phyloP scores from a whole-genome alignment of 176 grass and related monocot species.

The Areca catechu region DNA sequence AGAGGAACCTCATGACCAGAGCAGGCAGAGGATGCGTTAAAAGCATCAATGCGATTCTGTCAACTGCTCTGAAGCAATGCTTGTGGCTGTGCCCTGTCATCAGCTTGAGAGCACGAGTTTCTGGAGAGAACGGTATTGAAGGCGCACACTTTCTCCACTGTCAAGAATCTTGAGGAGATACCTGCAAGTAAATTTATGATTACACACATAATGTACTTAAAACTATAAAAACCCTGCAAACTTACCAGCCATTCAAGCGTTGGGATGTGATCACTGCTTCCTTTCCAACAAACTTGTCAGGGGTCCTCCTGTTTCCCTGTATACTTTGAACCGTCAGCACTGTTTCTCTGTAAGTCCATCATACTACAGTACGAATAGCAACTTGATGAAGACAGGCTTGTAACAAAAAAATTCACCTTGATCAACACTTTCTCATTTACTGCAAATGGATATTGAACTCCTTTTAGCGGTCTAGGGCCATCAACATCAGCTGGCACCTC shows the following conservation, averaged over 20 bases:
- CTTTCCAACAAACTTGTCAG: slow-evolving; percentile 69
- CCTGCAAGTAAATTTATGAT: slow-evolving; percentile 21
- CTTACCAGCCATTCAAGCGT: slow-evolving; percentile 78
- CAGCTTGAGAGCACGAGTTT: slow-evolving; percentile 28
- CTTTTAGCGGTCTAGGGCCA: slow-evolving; percentile 31
- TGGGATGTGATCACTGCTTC: slow-evolving; percentile 68
- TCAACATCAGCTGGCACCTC: slow-evolving; percentile 31
- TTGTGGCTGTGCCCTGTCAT: slow-evolving; percentile 20
- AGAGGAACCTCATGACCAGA: too few species aligned
- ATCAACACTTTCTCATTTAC: slow-evolving; percentile 65
- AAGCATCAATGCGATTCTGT: neutral
- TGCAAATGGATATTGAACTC: slow-evolving; percentile 58
- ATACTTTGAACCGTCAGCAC: slow-evolving; percentile 14
- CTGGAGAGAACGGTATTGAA: slow-evolving; percentile 66
- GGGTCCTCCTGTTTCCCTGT: slow-evolving; percentile 65
- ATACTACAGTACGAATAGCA: too few species aligned
- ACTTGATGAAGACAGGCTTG: too few species aligned
- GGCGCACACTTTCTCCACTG: slow-evolving; percentile 54
- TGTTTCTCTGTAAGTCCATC: neutral
- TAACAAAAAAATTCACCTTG: slow-evolving; percentile 27
- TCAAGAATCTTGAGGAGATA: slow-evolving; percentile 61
- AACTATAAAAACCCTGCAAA: neutral
- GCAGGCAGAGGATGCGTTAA: too few species aligned
- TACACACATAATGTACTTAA: neutral
- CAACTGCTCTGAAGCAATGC: slow-evolving; percentile 3